phyloP scores from a whole-genome alignment of 176 grass and related monocot genomes.

The Triticum dicoccoides region DNA sequence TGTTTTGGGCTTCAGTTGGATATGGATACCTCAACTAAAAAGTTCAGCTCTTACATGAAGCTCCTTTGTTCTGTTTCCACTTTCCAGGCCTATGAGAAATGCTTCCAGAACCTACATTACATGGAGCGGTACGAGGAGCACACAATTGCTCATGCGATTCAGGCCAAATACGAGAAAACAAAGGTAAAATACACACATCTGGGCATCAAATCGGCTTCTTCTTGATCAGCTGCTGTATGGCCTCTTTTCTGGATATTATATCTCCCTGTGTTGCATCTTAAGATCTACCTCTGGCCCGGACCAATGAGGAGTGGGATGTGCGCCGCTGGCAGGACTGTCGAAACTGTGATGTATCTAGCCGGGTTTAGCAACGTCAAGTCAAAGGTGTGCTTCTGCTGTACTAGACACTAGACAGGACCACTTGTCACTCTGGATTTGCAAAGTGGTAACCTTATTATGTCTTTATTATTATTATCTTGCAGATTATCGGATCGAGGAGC shows the following conservation, averaged over 20 bases:
- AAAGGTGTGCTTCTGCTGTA: conserved; percentile 51
- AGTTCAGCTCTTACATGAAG: conserved; percentile 9
- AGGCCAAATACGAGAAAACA: conserved; percentile 94
- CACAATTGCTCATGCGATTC: conserved; percentile 91
- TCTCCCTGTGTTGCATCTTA: conserved; percentile 6
- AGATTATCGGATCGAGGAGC: conserved; percentile 98
- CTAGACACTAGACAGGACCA: not conserved
- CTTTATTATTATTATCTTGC: not conserved
- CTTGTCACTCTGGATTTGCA: not conserved
- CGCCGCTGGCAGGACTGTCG: conserved; percentile 65
- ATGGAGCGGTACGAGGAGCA: conserved; percentile 94
- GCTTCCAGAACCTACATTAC: conserved; percentile 97
- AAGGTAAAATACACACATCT: conserved; percentile 46
- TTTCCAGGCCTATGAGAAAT: conserved; percentile 89
- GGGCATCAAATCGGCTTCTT: not conserved
- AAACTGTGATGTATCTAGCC: conserved; percentile 79
- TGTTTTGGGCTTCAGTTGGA: not conserved
- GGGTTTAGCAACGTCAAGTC: conserved; percentile 90
- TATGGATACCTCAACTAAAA: not conserved
- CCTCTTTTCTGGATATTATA: conserved; percentile 8
- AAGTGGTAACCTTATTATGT: not conserved
- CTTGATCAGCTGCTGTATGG: not conserved
- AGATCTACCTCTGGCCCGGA: conserved; percentile 96
- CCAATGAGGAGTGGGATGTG: conserved; percentile 68
- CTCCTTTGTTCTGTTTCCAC: conserved; percentile 21